phyloP scores from a whole-genome alignment of 306 rosid genomes.

The Parietaria judaica region DNA sequence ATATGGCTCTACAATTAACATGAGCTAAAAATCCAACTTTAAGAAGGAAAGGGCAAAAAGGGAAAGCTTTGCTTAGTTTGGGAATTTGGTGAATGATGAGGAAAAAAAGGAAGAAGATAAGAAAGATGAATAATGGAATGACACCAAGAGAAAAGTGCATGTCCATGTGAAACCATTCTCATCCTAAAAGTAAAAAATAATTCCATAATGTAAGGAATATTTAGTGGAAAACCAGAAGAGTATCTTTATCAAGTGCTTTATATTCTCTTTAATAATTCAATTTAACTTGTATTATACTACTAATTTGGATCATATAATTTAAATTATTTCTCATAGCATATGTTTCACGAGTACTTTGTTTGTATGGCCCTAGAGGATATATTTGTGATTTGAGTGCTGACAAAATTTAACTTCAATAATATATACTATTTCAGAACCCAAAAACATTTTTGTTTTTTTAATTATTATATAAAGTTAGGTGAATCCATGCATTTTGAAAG shows the following conservation, averaged over 20 bases:
- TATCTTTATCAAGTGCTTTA: neutral
- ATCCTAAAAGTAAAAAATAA: neutral
- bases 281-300: neutral
- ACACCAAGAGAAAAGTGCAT: neutral
- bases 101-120: slow-evolving; percentile 1
- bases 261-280: neutral
- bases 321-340: neutral
- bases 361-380: neutral
- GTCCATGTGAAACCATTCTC: slow-evolving; percentile 5
- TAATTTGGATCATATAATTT: neutral
- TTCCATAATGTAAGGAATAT: neutral
- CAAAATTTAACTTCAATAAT: neutral
- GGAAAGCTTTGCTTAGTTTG: neutral
- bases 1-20: neutral
- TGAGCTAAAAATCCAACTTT: neutral
- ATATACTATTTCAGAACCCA: neutral
- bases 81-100: neutral
- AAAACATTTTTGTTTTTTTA: neutral
- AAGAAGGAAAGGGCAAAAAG: neutral
- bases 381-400: neutral
- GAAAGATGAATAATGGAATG: neutral
- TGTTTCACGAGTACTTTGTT: slow-evolving; percentile 4
- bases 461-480: neutral
- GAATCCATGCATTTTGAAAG: no score
- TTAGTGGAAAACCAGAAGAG: neutral